Evolutionary conservation across 2,329 filamentous ascomycete species (phyloP).

Genomic region (Colletotrichum liriopes): DNA sequence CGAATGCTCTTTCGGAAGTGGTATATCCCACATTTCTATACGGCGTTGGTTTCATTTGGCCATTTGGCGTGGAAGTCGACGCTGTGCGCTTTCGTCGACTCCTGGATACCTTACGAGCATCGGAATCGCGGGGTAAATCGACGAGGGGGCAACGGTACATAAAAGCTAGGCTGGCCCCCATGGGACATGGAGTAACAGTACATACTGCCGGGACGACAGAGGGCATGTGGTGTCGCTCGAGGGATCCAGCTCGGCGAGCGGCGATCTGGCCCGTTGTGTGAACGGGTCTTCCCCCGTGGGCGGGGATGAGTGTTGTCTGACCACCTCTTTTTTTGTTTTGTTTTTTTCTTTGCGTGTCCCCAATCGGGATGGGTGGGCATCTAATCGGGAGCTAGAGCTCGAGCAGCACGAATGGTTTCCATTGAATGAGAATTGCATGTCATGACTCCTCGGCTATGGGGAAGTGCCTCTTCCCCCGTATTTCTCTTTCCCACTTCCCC

Average conservation of each 20-base stretch:
- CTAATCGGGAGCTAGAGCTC: conserved; percentile 20
- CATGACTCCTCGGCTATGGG: background rate
- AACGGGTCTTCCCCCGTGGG: background rate
- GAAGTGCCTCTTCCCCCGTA: background rate
- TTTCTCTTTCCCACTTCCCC: background rate
- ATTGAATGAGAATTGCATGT: conserved; percentile 13
- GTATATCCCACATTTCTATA: conserved; percentile 15
- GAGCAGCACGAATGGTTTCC: conserved; percentile 11
- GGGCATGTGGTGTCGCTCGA: conserved; percentile 12
- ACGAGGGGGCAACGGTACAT: conserved; percentile 15
- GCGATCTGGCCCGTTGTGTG: conserved; percentile 27
- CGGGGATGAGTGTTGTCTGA: conserved; percentile 6
- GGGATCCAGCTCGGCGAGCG: background rate
- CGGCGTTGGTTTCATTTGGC: conserved; percentile 30
- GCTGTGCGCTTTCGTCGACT: conserved; percentile 22
- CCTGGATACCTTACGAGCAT: conserved; percentile 28
- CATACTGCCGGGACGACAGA: conserved; percentile 30
- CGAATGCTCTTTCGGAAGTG: conserved; percentile 1
- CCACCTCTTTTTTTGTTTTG: conserved; percentile 5
- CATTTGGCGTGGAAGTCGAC: conserved; percentile 14
- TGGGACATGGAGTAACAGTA: conserved; percentile 37
- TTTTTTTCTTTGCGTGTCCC: background rate
- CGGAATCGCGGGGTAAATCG: conserved; percentile 16
- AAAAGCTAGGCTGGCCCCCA: conserved; percentile 18
- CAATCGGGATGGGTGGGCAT: conserved; percentile 16